Conservation (phyloP, 2,329 filamentous ascomycete species). For the Cytospora leucostoma region DNA sequence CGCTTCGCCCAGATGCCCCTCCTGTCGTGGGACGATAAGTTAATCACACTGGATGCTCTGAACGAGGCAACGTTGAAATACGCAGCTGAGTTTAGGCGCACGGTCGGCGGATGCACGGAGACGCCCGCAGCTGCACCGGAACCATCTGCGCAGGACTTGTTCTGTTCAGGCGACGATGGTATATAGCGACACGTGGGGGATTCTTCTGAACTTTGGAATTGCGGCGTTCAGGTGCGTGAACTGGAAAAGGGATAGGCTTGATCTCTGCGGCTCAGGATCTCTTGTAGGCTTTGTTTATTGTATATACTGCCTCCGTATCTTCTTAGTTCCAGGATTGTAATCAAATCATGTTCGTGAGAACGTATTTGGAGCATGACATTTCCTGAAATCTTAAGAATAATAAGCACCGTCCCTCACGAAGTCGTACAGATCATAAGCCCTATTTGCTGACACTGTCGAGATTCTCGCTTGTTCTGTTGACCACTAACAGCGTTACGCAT, state of each 20-base stretch:
- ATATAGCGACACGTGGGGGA: constrained; percentile 20
- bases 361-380: not conserved
- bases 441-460: constrained; percentile 28
- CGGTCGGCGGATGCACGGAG: constrained; percentile 66
- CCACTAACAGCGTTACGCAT: constrained; percentile 62
- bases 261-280: not conserved
- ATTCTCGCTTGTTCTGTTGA: constrained; percentile 43
- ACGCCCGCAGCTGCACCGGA: constrained; percentile 32
- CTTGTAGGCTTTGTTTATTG: not conserved
- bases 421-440: not conserved
- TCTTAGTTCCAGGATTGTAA: not conserved
- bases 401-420: not conserved
- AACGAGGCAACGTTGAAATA: constrained; percentile 53
- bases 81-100: constrained; percentile 57
- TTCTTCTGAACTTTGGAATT: not conserved
- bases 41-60: constrained; percentile 43
- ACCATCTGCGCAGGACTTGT: constrained; percentile 60
- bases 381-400: not conserved
- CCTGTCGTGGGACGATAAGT: constrained; percentile 64
- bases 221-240: constrained; percentile 15
- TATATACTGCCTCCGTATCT: constrained; percentile 12
- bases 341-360: not conserved
- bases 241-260: not conserved
- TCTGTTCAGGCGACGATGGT: constrained; percentile 55
- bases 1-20: constrained; percentile 55